A percentile compares a stretch with the other conserved stretches of the same genome.
These are phyloP conservation scores for Sporothrix globosa DNA, from an alignment of 2,329 filamentous ascomycete genomes.

Conservation along the genomic window DNA sequence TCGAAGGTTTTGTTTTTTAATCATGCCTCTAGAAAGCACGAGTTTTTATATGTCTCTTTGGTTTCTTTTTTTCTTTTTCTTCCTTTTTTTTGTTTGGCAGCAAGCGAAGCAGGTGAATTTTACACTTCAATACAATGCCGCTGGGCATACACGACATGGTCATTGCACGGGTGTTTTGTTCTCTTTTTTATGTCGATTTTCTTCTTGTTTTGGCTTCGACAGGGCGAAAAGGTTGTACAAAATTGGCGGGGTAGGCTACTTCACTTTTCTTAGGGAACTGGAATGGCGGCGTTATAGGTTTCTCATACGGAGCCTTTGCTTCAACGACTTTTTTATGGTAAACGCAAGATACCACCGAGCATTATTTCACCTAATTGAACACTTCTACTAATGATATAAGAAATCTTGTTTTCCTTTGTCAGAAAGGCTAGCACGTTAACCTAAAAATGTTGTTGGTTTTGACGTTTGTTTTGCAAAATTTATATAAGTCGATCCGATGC, in stretches of 20 bases:
- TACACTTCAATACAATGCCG: neutral
- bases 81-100: constrained; percentile 8
- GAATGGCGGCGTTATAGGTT: too few species aligned
- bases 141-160: constrained; percentile 16
- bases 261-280: too few species aligned
- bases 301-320: too few species aligned
- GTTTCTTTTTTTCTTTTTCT: neutral
- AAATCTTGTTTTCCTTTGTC: too few species aligned
- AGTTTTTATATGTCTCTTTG: neutral
- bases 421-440: too few species aligned
- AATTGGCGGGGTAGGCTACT: too few species aligned
- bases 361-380: neutral
- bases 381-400: too few species aligned
- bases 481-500: too few species aligned
- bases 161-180: constrained; percentile 1
- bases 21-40: neutral
- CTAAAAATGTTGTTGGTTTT: too few species aligned
- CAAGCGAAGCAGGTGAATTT: constrained; percentile 16
- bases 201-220: neutral
- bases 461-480: too few species aligned
- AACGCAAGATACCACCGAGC: neutral
- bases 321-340: neutral
- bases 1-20: neutral
- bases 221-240: neutral
- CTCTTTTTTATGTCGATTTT: neutral